Percentiles rank a stretch among this genome's conserved stretches.
Evolutionary conservation across 305 asterid species (phyloP).

Genomic region (Fraxinus latifolia): DNA sequence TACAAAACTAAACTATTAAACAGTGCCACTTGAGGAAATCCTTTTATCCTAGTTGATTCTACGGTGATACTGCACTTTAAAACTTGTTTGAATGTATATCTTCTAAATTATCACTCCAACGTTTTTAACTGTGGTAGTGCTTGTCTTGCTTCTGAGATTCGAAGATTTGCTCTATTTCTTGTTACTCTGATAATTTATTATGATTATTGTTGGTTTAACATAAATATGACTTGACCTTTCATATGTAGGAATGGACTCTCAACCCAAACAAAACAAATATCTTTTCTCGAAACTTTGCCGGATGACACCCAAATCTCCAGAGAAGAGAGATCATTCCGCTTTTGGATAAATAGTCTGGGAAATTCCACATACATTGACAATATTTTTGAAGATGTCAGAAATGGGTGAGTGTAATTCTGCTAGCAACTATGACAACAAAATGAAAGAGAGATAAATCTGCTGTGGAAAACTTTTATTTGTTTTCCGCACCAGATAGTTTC

Average conservation of each 20-base stretch:
- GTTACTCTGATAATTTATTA: neutral
- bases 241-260: constrained; percentile 81
- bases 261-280: constrained; percentile 64
- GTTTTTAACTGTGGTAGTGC: neutral
- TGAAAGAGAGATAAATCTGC: neutral
- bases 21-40: neutral
- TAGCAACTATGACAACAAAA: neutral
- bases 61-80: neutral
- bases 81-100: neutral
- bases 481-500: neutral
- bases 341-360: constrained; percentile 87
- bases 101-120: neutral
- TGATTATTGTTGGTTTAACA: constrained; percentile 5
- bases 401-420: constrained; percentile 55
- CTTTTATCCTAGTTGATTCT: neutral
- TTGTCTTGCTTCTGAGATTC: constrained; percentile 8
- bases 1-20: neutral
- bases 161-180: neutral
- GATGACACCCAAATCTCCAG: constrained; percentile 75
- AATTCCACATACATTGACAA: constrained; percentile 77
- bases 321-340: constrained; percentile 84
- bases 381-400: constrained; percentile 89
- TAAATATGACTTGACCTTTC: constrained; percentile 21
- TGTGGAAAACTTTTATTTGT: neutral
- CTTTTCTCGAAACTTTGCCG: constrained; percentile 68